Evolutionary conservation across 331 rosid genomes (phyloP), one percentile per base, ranked within the genome.

Genomic region (Phaseolus coccineus): DNA sequence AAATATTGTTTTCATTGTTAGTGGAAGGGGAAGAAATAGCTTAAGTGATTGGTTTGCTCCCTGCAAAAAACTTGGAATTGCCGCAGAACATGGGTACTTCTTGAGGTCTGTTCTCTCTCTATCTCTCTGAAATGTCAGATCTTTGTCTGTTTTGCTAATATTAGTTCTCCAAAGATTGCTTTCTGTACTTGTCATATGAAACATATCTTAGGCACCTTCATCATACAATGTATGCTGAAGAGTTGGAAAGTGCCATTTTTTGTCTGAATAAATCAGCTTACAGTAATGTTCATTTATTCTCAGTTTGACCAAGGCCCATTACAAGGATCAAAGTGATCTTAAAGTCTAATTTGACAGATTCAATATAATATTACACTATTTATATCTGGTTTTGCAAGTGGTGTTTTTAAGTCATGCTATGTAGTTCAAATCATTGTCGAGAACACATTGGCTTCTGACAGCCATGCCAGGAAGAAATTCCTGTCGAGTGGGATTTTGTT

Each of bases 81-180:
- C 98, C 1, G 97, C 98, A 14, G 96, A 94, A 81, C 97, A 94
- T 84, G 97, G 97, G 59, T 94, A 86, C 76, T 90, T 90, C 86
- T 63, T 91, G 81, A 91, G 97, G 98, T 94, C 50, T 70, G 87
- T 37, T 42, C 75, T 64, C 71, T 37, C 66, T 50, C 52, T 48
- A 37, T 73, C 61, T 69, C 75, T 64, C 71, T 37, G 24, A 61
- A 2, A 28, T 52, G 6, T 5, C 40, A 73, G 72, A 51, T 55
- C 5, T 46, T 69, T 42, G 6, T 19, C 48, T 72, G 53, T 69
- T 74, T 61, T 48, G 42, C 66, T 62, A 47, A 37, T 40, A 22
- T 33, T 58, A 71, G 27, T 39, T 65, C 52, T 12, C 62, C 56
- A 71, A 28, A 48, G n/a, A 71, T 77, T 64, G 47, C 33, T 56